Percentiles rank a stretch among this genome's conserved stretches.
Conservation (phyloP, 2,329 filamentous ascomycete genomes). For the Pyrenochaeta sp. region DNA sequence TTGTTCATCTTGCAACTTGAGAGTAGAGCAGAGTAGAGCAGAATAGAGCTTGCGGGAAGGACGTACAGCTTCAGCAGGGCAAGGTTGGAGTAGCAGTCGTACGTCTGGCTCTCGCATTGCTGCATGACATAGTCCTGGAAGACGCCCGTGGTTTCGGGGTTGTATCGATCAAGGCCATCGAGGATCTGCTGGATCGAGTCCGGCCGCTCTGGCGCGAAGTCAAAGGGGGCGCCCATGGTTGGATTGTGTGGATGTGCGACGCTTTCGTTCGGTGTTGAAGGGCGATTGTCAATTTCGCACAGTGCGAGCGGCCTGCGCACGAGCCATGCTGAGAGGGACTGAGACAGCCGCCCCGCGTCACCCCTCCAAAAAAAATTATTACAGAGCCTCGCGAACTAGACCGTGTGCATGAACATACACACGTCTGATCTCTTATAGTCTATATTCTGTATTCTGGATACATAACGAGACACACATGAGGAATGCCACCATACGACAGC, state of each 20-base stretch:
- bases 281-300: conserved; percentile 25
- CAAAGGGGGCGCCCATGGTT: conserved; percentile 67
- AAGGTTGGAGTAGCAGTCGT: conserved; percentile 96
- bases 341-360: conserved; percentile 12
- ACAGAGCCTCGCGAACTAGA: too few relatives aligned
- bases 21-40: too few relatives aligned
- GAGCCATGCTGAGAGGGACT: too few relatives aligned
- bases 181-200: conserved; percentile 93
- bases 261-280: conserved; percentile 21
- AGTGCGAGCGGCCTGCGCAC: conserved; percentile 20
- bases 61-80: conserved; percentile 97
- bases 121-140: conserved; percentile 95
- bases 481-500: conserved; percentile 83
- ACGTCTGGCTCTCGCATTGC: conserved; percentile 94
- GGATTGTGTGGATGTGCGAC: conserved; percentile 39
- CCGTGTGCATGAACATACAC: too few relatives aligned
- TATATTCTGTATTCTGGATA: background rate
- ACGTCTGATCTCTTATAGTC: too few relatives aligned
- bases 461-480: background rate
- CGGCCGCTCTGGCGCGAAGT: conserved; percentile 90
- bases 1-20: conserved; percentile 74
- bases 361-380: conserved; percentile 1
- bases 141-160: conserved; percentile 91
- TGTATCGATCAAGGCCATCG: conserved; percentile 97
- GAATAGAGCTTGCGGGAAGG: conserved; percentile 10